These are phyloP conservation scores for Candida sp. DNA, from an alignment of 1,139 yeast genomes.

Conservation along the genomic window DNA sequence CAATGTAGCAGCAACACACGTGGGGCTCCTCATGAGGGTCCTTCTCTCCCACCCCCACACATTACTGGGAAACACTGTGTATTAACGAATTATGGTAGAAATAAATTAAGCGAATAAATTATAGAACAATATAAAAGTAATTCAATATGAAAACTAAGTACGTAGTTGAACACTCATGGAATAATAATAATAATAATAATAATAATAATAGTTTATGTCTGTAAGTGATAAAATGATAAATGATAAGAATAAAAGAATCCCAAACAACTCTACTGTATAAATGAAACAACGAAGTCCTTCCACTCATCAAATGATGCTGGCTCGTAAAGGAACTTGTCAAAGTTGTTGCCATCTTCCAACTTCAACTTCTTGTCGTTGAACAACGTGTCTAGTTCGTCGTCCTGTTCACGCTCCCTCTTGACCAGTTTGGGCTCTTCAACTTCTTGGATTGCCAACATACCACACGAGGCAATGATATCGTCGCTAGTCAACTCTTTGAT, in stretches of 20 bases:
- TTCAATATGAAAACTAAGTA: not conserved
- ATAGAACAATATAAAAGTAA: not conserved
- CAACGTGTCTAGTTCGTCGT: constrained; percentile 41
- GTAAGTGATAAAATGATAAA: not conserved
- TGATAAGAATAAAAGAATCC: not conserved
- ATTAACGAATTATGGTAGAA: not conserved
- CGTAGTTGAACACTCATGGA: not conserved
- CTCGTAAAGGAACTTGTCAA: constrained; percentile 31
- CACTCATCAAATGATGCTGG: constrained; percentile 45
- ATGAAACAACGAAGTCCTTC: constrained; percentile 27
- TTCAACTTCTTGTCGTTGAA: constrained; percentile 41
- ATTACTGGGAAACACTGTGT: not conserved
- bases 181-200: not conserved
- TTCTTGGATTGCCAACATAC: constrained; percentile 7
- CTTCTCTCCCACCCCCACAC: not conserved
- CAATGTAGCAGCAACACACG: no score
- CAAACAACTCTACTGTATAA: constrained; percentile 7
- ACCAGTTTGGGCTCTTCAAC: constrained; percentile 7
- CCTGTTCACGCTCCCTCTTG: constrained; percentile 31
- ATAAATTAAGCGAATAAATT: not conserved
- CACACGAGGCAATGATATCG: constrained; percentile 36
- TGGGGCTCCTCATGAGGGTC: no score
- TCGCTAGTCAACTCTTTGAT: constrained; percentile 33
- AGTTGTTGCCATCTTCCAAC: constrained; percentile 18
- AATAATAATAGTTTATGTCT: not conserved